Percentiles rank a stretch among this genome's conserved stretches.
These are phyloP conservation scores for Suillus americanus DNA, from an alignment of 768 basidiomycete species.

Conservation along the genomic window DNA sequence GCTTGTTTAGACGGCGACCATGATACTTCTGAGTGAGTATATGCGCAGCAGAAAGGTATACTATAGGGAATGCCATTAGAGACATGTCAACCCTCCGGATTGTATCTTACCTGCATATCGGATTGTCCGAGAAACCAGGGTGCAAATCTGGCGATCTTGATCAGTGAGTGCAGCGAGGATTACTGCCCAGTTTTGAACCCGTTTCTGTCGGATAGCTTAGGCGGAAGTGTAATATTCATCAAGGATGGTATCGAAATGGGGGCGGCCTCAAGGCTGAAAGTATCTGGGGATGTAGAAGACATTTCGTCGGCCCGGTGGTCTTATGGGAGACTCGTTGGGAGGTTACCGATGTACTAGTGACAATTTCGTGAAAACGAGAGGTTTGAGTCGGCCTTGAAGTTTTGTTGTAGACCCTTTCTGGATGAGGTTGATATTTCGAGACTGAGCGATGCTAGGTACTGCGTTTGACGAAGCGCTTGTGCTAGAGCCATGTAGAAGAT, in stretches of 20 bases:
- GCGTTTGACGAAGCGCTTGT: background rate
- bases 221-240: conserved; percentile 51
- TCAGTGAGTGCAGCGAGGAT: conserved; percentile 49
- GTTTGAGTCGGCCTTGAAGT: background rate
- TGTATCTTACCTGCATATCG: conserved; percentile 63
- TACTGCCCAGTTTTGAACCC: conserved; percentile 50
- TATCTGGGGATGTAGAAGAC: background rate
- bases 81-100: too few species aligned
- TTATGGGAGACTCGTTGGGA: background rate
- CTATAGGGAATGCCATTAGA: conserved; percentile 33
- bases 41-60: conserved; percentile 58
- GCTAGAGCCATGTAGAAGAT: background rate
- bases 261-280: background rate
- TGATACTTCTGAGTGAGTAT: conserved; percentile 46
- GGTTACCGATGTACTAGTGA: background rate
- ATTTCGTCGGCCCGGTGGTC: background rate
- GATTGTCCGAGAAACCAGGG: conserved; percentile 55
- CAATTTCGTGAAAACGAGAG: background rate
- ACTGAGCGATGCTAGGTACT: background rate
- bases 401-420: background rate
- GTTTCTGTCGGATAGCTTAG: conserved; percentile 58
- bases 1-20: too few species aligned
- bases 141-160: conserved; percentile 44
- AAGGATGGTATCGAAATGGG: conserved; percentile 23
- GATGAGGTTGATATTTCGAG: background rate